These are phyloP conservation scores for Coemansia sp. DNA, from an alignment of 192 early-diverging fungal genomes.

Conservation along the genomic window DNA sequence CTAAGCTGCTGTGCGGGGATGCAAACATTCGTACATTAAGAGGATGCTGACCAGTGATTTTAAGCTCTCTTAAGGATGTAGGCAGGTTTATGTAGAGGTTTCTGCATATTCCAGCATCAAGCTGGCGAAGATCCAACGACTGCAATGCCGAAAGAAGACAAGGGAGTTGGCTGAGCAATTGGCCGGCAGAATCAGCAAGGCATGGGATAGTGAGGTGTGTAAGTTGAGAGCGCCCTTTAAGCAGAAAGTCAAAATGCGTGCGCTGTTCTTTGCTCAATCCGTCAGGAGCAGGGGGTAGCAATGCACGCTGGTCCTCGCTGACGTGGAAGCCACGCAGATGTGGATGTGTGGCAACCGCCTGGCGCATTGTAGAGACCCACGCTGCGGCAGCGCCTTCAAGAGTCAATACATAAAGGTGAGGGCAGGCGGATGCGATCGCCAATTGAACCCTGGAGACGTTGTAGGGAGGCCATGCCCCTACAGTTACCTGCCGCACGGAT, in stretches of 20 bases:
- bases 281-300: constrained; percentile 35
- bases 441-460: constrained; percentile 37
- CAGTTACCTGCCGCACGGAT: constrained; percentile 17
- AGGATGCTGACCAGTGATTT: constrained; percentile 33
- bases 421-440: constrained; percentile 17
- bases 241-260: constrained; percentile 16
- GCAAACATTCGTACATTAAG: constrained; percentile 40
- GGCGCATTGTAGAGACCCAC: constrained; percentile 33
- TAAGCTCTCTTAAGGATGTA: constrained; percentile 9
- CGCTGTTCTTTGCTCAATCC: constrained; percentile 11
- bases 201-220: constrained; percentile 47
- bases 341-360: constrained; percentile 24
- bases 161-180: constrained; percentile 27
- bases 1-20: neutral
- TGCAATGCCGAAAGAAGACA: constrained; percentile 16
- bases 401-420: constrained; percentile 18
- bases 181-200: constrained; percentile 25
- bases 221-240: constrained; percentile 7
- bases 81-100: constrained; percentile 28
- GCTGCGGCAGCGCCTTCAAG: constrained; percentile 39
- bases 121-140: constrained; percentile 36
- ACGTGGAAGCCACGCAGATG: constrained; percentile 29
- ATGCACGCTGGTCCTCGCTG: constrained; percentile 37
- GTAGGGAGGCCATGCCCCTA: constrained; percentile 49
- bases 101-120: constrained; percentile 28